Conservation (phyloP, 2,329 filamentous ascomycete species). For the Trichoderma asperellum region DNA sequence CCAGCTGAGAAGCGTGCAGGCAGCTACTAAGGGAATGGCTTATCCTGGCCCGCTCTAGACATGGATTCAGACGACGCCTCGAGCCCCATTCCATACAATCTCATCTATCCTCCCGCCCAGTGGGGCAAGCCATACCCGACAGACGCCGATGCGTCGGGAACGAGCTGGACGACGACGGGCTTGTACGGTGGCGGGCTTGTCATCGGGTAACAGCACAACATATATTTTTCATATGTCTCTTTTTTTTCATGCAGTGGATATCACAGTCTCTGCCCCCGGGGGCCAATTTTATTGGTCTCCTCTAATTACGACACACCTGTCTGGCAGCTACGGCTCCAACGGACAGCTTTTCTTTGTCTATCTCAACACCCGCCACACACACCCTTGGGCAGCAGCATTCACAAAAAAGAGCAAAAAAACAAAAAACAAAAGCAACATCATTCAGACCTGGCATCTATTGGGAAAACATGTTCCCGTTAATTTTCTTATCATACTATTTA, state of each 20-base stretch:
- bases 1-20: constrained; percentile 37
- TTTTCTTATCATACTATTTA: background rate
- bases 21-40: constrained; percentile 36
- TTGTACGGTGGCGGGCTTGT: background rate
- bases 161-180: constrained; percentile 5
- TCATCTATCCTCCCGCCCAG: constrained; percentile 5
- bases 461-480: constrained; percentile 9
- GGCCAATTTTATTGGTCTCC: background rate
- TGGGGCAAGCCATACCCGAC: constrained; percentile 22
- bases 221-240: background rate
- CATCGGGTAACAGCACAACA: constrained; percentile 12
- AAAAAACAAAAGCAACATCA: constrained; percentile 8
- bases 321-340: constrained; percentile 1
- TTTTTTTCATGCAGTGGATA: constrained; percentile 12
- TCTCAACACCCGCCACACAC: constrained; percentile 5
- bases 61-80: background rate
- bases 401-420: background rate
- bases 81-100: background rate
- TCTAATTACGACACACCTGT: background rate
- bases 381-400: background rate
- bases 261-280: background rate
- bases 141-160: constrained; percentile 22
- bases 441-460: constrained; percentile 8
- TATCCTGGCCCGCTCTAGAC: background rate
- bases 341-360: constrained; percentile 16